phyloP scores from a whole-genome alignment of 306 rosid genomes.

The Datisca glomerata region DNA sequence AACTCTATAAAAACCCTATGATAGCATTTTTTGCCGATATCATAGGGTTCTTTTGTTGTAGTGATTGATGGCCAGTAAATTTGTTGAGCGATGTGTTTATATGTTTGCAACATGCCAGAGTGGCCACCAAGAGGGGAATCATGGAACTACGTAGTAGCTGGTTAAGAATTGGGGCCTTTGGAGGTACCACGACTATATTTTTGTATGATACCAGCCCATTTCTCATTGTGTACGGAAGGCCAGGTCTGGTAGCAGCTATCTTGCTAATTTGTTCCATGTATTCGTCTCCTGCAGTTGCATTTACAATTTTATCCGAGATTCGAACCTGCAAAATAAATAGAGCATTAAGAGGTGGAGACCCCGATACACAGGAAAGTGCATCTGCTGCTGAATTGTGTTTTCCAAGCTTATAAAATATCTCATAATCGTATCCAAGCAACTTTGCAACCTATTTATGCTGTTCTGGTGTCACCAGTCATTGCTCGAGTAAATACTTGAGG shows the following conservation, averaged over 20 bases:
- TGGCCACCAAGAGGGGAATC: slow-evolving; percentile 1
- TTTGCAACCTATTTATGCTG: background rate
- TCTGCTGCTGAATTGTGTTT: background rate
- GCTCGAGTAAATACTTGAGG: background rate
- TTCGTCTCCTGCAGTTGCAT: background rate
- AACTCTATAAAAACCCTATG: too few relatives aligned
- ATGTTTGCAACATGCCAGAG: background rate
- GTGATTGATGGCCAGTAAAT: too few relatives aligned
- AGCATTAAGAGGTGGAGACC: background rate
- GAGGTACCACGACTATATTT: background rate
- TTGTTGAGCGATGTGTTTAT: background rate
- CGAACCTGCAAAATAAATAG: background rate
- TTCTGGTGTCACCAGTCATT: background rate
- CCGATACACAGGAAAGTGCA: background rate
- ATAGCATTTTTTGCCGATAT: too few relatives aligned
- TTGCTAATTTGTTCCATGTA: background rate
- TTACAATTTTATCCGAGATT: background rate
- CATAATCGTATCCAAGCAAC: background rate
- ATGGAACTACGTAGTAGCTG: background rate
- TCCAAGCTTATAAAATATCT: background rate
- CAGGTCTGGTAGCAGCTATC: background rate
- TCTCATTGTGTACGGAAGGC: background rate
- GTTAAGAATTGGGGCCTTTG: background rate
- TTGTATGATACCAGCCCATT: background rate
- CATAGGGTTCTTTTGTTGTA: too few relatives aligned